phyloP scores from a whole-genome alignment of 805 yeast species.

The Lipomyces chichibuensis region DNA sequence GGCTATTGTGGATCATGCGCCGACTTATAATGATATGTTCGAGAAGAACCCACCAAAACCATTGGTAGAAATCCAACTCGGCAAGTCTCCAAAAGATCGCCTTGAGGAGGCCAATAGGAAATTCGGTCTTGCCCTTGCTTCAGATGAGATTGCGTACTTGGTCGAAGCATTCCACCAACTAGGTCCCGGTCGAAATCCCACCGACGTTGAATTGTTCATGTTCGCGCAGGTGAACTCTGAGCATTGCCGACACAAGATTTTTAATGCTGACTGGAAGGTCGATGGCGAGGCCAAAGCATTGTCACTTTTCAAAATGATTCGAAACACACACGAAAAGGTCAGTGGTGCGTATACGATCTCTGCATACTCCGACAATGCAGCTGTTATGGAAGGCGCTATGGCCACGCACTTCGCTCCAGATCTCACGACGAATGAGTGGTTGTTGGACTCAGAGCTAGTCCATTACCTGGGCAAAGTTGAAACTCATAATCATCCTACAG shows the following conservation, averaged over 20 bases:
- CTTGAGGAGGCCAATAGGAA: conserved; percentile 75
- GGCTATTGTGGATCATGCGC: conserved; percentile 56
- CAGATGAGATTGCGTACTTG: conserved; percentile 89
- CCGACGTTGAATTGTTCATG: conserved; percentile 97
- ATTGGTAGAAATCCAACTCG: conserved; percentile 70
- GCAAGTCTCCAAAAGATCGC: conserved; percentile 57
- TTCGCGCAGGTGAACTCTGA: conserved; percentile 99
- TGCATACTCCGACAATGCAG: conserved; percentile 98
- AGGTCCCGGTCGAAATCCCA: conserved; percentile 78
- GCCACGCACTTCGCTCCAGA: conserved; percentile 78
- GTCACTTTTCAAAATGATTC: conserved; percentile 89
- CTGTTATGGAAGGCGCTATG: conserved; percentile 83
- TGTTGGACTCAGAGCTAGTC: conserved; percentile 71
- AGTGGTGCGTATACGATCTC: conserved; percentile 69
- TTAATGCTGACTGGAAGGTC: conserved; percentile 97
- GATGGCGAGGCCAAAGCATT: conserved; percentile 75
- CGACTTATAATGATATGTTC: conserved; percentile 70
- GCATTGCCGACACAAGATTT: conserved; percentile 98
- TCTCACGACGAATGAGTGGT: conserved; percentile 70
- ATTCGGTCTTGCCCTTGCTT: conserved; percentile 91
- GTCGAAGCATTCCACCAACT: conserved; percentile 73
- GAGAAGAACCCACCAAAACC: conserved; percentile 82
- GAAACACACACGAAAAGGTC: conserved; percentile 82
- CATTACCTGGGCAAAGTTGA: conserved; percentile 94
- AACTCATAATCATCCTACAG: conserved; percentile 99